Base-by-base conservation (phyloP, 2,329 filamentous ascomycete genomes). In the Aspergillus intermedius region DNA sequence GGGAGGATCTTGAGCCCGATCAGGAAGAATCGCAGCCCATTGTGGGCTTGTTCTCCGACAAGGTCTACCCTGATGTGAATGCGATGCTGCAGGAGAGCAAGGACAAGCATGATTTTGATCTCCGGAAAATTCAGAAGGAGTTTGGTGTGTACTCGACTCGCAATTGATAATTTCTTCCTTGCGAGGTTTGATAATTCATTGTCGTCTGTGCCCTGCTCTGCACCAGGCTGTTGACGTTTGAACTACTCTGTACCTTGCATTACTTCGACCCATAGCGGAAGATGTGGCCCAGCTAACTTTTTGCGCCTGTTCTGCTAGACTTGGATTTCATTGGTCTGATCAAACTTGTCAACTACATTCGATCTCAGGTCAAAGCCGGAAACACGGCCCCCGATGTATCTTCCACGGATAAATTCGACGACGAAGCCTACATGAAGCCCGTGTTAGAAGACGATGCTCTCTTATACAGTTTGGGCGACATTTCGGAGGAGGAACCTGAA, bases 371-470 rank as follows among this genome's bases (percentile, higher is more conserved):
- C 23, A 72, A 74, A 47, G 62, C 63, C 42, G 75, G 76, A 25
- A 71, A 75, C 47, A 55, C 53, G 28, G 60, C 66, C 3, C 81
- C 81, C 0, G 75, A 79, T 49, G 70, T 84, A 40, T 82, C 88
- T 49, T 76, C 81, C 2, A 73, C 74, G 32, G 72, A 75, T 2
- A 75, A 82, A 22, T 83, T 96, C 53, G 77, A 82, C n/a, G 81
- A 89, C 52, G 91, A 97, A 54, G 77, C 79, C 55, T 94, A 84
- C 62, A 76, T 98, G 50, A 86, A 87, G 63, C 93, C 93, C 0
- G 84, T 90, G 3, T 72, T 98, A 6, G 85, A 93, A 50, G 89
- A 96, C 57, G 93, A 98, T 65, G 87, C 91, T 3, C 74, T 97
- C 46, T 81, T 98, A 28, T 90, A 94, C 64, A 87, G 81, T 48